These are phyloP conservation scores for Blastobotrys proliferans DNA, from an alignment of 1,139 yeast genomes.

Conservation along the genomic window DNA sequence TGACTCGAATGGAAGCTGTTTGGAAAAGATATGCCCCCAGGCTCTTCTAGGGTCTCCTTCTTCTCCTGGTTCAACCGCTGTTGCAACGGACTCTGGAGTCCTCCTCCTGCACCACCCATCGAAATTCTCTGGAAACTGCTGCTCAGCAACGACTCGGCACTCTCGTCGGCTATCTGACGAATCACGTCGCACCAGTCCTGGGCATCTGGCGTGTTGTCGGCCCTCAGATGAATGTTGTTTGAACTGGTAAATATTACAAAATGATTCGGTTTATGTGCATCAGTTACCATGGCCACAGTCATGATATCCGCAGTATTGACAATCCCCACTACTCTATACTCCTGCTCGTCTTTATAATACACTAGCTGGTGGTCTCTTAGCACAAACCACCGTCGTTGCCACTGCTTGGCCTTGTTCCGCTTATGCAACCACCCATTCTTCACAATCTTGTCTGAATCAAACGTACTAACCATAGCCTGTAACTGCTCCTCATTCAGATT, in stretches of 20 bases:
- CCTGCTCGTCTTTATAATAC: conserved; percentile 55
- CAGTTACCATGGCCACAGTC: conserved; percentile 40
- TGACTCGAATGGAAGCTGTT: conserved; percentile 8
- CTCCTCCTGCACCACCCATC: not conserved
- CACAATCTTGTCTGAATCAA: conserved; percentile 5
- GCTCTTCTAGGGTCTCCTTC: conserved; percentile 6
- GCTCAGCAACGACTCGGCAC: conserved; percentile 24
- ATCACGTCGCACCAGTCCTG: conserved; percentile 42
- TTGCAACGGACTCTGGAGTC: not conserved
- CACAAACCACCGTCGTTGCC: conserved; percentile 58
- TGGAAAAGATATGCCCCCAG: conserved; percentile 9
- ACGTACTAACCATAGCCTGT: conserved; percentile 1
- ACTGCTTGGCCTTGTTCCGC: conserved; percentile 33
- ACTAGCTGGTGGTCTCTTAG: conserved; percentile 52
- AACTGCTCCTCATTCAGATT: conserved; percentile 2
- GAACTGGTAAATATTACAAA: conserved; percentile 43
- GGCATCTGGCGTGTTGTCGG: conserved; percentile 37
- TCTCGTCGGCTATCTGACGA: conserved; percentile 32
- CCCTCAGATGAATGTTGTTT: conserved; percentile 44
- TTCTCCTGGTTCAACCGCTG: not conserved
- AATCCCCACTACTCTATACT: conserved; percentile 52
- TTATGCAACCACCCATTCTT: conserved; percentile 34
- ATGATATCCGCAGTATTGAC: conserved; percentile 39
- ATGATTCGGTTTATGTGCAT: conserved; percentile 35
- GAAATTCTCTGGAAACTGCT: conserved; percentile 27